phyloP scores from a whole-genome alignment of 2,329 filamentous ascomycete genomes.

The Colletotrichum caudatum region DNA sequence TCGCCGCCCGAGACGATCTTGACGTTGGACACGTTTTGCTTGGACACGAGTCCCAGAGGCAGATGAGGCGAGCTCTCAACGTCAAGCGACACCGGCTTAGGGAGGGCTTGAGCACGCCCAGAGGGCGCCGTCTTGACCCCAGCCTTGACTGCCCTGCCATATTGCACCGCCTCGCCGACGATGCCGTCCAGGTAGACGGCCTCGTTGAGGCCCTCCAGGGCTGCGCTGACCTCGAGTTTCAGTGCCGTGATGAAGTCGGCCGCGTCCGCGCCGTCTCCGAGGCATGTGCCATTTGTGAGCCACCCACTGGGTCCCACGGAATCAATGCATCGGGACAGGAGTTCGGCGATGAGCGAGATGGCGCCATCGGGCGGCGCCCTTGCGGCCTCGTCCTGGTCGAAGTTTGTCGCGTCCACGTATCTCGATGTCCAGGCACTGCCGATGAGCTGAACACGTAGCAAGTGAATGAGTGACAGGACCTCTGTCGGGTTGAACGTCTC shows the following conservation, averaged over 20 bases:
- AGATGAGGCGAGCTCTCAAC: conserved; percentile 65
- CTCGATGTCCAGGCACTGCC: conserved; percentile 81
- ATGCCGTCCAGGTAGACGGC: conserved; percentile 73
- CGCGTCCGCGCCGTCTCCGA: conserved; percentile 64
- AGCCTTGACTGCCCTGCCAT: conserved; percentile 57
- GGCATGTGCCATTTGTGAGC: conserved; percentile 70
- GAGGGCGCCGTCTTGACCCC: conserved; percentile 21
- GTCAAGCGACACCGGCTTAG: conserved; percentile 60
- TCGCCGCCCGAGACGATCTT: conserved; percentile 78
- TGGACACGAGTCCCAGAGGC: conserved; percentile 78
- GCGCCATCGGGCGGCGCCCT: conserved; percentile 71
- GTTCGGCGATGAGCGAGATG: conserved; percentile 77
- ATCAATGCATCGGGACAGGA: conserved; percentile 80
- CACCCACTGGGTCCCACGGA: conserved; percentile 80
- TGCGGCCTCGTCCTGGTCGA: conserved; percentile 55
- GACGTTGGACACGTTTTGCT: conserved; percentile 60
- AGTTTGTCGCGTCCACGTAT: conserved; percentile 71
- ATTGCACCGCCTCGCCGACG: conserved; percentile 75
- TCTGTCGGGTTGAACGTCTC: conserved; percentile 74
- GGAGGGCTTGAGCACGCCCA: conserved; percentile 42
- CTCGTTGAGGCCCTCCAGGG: conserved; percentile 79
- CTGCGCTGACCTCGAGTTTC: conserved; percentile 76
- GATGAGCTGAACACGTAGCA: conserved; percentile 79
- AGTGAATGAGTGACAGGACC: conserved; percentile 76
- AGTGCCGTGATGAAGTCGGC: conserved; percentile 75